Base-by-base conservation (phyloP, 2,329 filamentous ascomycete species). In the Emmonsiellopsis sp. region DNA sequence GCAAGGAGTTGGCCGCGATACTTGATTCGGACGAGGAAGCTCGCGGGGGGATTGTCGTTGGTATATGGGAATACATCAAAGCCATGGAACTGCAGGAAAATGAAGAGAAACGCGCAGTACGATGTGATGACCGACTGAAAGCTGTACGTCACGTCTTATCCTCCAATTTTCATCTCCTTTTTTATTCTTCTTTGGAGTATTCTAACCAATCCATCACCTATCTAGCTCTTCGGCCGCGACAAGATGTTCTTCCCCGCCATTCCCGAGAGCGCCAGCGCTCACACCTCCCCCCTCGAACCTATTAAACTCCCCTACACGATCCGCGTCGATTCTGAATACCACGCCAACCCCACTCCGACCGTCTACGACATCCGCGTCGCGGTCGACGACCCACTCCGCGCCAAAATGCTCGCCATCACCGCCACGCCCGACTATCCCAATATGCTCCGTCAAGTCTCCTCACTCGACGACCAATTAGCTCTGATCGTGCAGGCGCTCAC, bases 51-150 rank as follows among this genome's bases (percentile, higher is more conserved):
- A 86, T 91, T 6, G 84, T 95, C 32, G 88, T 94, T 77, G 91
- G 87, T 11, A 80, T 98, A 34, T 98, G 91, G 89, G 91, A 96
- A 66, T 98, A 98, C 64, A 87, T 95, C 60, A 85, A 88, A 61
- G 78, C 87, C 17, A 87, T 88, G 76, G 84, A 85, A 14, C 75
- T 98, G 46, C 89, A 95, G 68, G 92, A 96, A 66, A 91, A 95
- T 59, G 92, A 97, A 56, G 93, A 98, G 67, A 93, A 93, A 74
- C 82, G 93, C 57, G 87, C 87, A 56, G 92, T 98, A 62, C 85
- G 88, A 40, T 97, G 93, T 65, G 92, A 98, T 65, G 86, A 91
- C 43, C 78, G 85, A 46, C 70, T 98, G 51, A 86, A 81, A 72
- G 82, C 82, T 70, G 89, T 95, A 73, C 65, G 81, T 43, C 7